These are phyloP conservation scores for Podaxis pistillaris DNA, from an alignment of 768 basidiomycete species.

Conservation along the genomic window DNA sequence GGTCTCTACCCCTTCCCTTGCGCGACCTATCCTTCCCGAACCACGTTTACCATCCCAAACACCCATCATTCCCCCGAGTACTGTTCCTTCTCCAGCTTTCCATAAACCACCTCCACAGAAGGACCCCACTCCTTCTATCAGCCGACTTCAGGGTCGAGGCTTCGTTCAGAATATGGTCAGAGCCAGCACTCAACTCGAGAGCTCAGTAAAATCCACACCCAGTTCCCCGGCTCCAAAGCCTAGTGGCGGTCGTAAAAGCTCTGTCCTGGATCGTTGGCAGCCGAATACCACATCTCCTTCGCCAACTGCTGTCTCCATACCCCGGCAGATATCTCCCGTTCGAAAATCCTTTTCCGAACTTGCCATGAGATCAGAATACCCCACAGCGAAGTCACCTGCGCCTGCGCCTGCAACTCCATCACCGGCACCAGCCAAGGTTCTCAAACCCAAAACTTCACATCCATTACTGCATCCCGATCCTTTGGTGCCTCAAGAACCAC, in stretches of 20 bases:
- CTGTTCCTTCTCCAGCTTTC: constrained; percentile 56
- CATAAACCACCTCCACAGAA: constrained; percentile 55
- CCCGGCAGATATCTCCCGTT: constrained; percentile 25
- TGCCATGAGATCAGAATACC: constrained; percentile 19
- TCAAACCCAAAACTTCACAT: constrained; percentile 36
- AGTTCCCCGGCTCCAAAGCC: constrained; percentile 29
- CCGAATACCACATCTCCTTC: constrained; percentile 29
- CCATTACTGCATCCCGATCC: constrained; percentile 31
- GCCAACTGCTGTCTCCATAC: constrained; percentile 37
- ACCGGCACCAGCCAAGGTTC: constrained; percentile 18
- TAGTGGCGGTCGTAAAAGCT: constrained; percentile 37
- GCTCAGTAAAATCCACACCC: constrained; percentile 33
- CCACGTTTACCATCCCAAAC: constrained; percentile 42
- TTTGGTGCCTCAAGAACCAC: constrained; percentile 16
- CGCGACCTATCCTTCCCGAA: constrained; percentile 52
- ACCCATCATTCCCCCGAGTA: constrained; percentile 42
- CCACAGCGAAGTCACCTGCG: neutral
- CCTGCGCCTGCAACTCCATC: constrained; percentile 4
- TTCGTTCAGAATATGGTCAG: constrained; percentile 85
- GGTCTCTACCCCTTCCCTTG: constrained; percentile 42
- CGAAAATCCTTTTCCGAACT: constrained; percentile 36
- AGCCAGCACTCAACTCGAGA: constrained; percentile 56
- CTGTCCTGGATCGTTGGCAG: constrained; percentile 76
- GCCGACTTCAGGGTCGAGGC: constrained; percentile 78
- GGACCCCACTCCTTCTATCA: constrained; percentile 80